A percentile compares a stretch with the other conserved stretches of the same genome.
Evolutionary conservation across 139 green algal genomes (phyloP).

Genomic region (Tetraselmis striata): DNA sequence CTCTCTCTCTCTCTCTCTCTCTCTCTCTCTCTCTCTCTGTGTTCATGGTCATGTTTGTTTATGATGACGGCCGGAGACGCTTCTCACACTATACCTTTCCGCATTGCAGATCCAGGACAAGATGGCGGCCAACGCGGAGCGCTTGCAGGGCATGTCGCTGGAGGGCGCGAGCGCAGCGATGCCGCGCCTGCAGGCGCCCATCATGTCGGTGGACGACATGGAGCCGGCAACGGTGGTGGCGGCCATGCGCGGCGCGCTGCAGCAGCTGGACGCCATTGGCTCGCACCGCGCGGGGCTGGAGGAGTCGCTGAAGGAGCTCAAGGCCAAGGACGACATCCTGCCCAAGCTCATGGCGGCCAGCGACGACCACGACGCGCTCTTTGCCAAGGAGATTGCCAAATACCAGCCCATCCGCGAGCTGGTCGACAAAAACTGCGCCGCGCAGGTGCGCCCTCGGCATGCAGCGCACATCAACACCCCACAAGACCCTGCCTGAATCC

Average conservation of each 20-base stretch:
- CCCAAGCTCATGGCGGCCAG: slow-evolving; percentile 68
- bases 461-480: too few relatives aligned
- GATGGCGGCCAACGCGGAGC: slow-evolving; percentile 33
- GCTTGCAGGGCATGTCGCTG: slow-evolving; percentile 27
- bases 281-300: slow-evolving; percentile 68
- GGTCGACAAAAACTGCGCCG: slow-evolving; percentile 55
- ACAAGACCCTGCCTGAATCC: too few relatives aligned
- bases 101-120: slow-evolving; percentile 18
- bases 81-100: too few relatives aligned
- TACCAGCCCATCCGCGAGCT: slow-evolving; percentile 64
- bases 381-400: slow-evolving; percentile 74
- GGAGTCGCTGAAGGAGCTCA: slow-evolving; percentile 77
- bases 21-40: too few relatives aligned
- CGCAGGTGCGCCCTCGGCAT: too few relatives aligned
- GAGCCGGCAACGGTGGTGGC: slow-evolving; percentile 64
- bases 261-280: slow-evolving; percentile 38
- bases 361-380: slow-evolving; percentile 49
- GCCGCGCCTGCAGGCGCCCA: slow-evolving; percentile 54
- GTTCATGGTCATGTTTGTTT: too few relatives aligned
- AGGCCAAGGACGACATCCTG: slow-evolving; percentile 85
- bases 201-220: slow-evolving; percentile 45
- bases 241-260: slow-evolving; percentile 52
- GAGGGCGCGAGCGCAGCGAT: slow-evolving; percentile 50
- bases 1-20: too few relatives aligned
- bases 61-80: too few relatives aligned